These are phyloP conservation scores for Rhodotorula babjevae DNA, from an alignment of 768 basidiomycete genomes.

Conservation along the genomic window DNA sequence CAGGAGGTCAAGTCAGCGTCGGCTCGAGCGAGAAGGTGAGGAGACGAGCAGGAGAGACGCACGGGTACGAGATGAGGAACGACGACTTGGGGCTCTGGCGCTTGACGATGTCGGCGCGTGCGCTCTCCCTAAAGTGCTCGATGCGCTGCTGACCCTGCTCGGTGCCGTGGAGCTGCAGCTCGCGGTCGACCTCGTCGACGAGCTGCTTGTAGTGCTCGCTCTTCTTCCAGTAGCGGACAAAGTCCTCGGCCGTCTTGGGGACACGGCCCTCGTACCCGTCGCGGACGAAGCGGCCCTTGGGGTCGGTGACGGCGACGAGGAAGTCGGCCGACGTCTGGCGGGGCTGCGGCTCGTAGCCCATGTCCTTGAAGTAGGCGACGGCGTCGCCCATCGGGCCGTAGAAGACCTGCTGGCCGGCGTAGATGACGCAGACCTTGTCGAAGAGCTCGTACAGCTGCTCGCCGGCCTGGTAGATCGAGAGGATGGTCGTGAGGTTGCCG, in stretches of 20 bases:
- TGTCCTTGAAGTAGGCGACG: slow-evolving; percentile 66
- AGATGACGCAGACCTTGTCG: slow-evolving; percentile 59
- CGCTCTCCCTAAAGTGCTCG: slow-evolving; percentile 46
- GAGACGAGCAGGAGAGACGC: slow-evolving; percentile 48
- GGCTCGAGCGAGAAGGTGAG: slow-evolving; percentile 40
- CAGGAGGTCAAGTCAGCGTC: slow-evolving; percentile 5
- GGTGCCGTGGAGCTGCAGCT: slow-evolving; percentile 46
- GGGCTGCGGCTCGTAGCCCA: slow-evolving; percentile 49
- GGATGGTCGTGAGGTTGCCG: slow-evolving; percentile 50
- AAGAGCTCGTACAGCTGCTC: slow-evolving; percentile 58
- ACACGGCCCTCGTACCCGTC: slow-evolving; percentile 48
- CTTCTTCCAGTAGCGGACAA: slow-evolving; percentile 50
- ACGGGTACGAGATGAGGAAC: slow-evolving; percentile 54
- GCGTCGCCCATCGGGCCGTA: slow-evolving; percentile 66
- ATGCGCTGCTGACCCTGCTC: slow-evolving; percentile 36
- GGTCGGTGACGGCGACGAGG: slow-evolving; percentile 56
- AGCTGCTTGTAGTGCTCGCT: slow-evolving; percentile 46
- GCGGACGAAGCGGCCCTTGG: slow-evolving; percentile 56
- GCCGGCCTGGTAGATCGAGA: slow-evolving; percentile 60
- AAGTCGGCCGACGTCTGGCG: slow-evolving; percentile 49
- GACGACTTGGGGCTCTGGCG: slow-evolving; percentile 46
- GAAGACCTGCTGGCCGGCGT: slow-evolving; percentile 63
- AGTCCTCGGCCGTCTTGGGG: slow-evolving; percentile 52
- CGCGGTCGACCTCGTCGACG: slow-evolving; percentile 42
- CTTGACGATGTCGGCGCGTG: slow-evolving; percentile 50